phyloP scores from a whole-genome alignment of 257 asterid genomes.

The Cinchona pubescens region DNA sequence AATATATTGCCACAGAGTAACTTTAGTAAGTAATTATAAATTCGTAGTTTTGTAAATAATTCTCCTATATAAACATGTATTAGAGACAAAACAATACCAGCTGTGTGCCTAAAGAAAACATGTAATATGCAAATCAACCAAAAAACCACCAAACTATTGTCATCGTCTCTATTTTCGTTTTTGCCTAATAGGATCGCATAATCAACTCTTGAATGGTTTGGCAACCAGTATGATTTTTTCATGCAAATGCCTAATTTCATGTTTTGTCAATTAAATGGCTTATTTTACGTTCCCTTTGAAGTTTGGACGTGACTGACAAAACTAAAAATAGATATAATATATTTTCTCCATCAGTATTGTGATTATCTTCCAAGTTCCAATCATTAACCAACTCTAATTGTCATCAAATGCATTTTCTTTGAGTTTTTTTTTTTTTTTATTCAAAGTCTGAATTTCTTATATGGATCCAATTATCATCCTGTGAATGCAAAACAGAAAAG shows the following conservation, averaged over 20 bases:
- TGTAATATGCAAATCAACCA: background rate
- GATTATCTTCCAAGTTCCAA: background rate
- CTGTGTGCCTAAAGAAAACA: background rate
- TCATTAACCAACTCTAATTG: background rate
- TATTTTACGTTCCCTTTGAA: too few relatives aligned
- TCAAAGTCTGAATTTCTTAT: background rate
- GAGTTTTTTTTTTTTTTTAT: background rate
- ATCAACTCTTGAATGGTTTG: background rate
- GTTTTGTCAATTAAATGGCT: background rate
- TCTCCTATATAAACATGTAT: too few relatives aligned
- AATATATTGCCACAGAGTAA: too few relatives aligned
- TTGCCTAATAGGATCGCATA: background rate
- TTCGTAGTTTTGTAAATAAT: too few relatives aligned
- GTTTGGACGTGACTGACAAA: constrained; percentile 6
- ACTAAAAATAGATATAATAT: background rate
- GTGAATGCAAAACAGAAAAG: background rate
- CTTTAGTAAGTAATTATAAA: too few relatives aligned
- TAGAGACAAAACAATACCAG: too few relatives aligned
- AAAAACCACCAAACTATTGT: background rate
- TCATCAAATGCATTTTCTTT: background rate
- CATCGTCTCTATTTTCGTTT: background rate
- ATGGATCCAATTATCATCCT: background rate
- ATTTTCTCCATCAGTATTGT: background rate
- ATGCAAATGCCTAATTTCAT: background rate
- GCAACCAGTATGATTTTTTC: background rate